Evolutionary conservation across 2,329 filamentous ascomycete genomes (phyloP).

Genomic region (Apiospora malaysiana): DNA sequence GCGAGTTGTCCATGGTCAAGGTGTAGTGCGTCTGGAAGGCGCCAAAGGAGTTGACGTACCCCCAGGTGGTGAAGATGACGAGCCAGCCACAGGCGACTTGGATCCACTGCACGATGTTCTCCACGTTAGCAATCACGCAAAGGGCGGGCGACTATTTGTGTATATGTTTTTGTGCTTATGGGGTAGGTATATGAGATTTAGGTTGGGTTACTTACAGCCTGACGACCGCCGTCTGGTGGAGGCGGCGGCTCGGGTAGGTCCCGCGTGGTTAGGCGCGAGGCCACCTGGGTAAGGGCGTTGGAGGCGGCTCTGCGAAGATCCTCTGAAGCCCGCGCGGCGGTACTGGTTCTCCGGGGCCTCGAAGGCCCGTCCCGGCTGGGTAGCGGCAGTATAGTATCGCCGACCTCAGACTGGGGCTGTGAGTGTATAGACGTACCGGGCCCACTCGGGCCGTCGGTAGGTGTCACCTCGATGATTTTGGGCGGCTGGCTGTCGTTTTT

Average conservation of each 20-base stretch:
- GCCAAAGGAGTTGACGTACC: slow-evolving; percentile 53
- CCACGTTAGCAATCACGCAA: background rate
- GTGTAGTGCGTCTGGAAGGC: slow-evolving; percentile 54
- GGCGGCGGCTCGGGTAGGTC: slow-evolving; percentile 38
- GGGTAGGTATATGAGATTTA: background rate
- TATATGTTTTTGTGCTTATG: background rate
- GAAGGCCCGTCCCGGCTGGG: background rate
- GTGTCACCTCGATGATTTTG: background rate
- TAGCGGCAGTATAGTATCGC: background rate
- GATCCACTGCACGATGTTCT: slow-evolving; percentile 35
- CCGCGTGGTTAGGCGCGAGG: slow-evolving; percentile 38
- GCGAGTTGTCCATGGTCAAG: slow-evolving; percentile 37
- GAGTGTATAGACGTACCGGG: background rate
- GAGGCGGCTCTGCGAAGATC: slow-evolving; percentile 31
- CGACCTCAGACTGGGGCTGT: background rate
- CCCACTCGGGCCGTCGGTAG: background rate
- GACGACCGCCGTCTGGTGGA: slow-evolving; percentile 38
- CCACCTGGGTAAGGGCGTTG: slow-evolving; percentile 36
- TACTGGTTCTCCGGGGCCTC: background rate
- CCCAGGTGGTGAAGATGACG: slow-evolving; percentile 52
- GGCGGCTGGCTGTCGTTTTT: background rate
- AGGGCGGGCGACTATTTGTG: background rate
- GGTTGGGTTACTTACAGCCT: slow-evolving; percentile 26
- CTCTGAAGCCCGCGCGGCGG: background rate
- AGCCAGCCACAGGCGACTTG: slow-evolving; percentile 45